phyloP scores from a whole-genome alignment of 2,329 filamentous ascomycete genomes.

The Sporothrix euskadiensis region DNA sequence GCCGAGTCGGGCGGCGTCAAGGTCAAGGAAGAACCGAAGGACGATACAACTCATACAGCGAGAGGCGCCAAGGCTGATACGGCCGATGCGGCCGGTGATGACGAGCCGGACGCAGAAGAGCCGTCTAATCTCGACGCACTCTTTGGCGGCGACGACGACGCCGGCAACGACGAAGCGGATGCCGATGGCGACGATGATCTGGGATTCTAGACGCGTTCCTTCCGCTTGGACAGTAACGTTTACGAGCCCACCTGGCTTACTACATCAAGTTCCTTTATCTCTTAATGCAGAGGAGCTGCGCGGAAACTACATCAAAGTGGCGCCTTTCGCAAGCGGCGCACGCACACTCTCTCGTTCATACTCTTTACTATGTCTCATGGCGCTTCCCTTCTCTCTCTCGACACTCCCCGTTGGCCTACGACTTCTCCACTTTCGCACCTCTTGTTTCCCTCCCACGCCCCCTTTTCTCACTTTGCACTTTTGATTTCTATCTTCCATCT shows the following conservation, averaged over 20 bases:
- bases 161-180: conserved; percentile 15
- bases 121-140: conserved; percentile 26
- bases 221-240: background rate
- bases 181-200: conserved; percentile 19
- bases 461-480: background rate
- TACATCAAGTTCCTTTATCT: background rate
- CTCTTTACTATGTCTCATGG: background rate
- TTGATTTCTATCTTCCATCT: background rate
- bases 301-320: background rate
- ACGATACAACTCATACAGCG: background rate
- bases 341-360: background rate
- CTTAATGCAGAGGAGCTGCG: background rate
- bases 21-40: background rate
- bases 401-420: background rate
- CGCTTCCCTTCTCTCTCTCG: background rate
- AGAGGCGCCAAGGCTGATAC: background rate
- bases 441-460: background rate
- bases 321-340: background rate
- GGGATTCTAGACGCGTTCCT: background rate
- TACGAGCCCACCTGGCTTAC: background rate
- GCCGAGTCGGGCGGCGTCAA: background rate
- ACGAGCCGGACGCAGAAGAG: conserved; percentile 27
- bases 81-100: conserved; percentile 1
- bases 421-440: background rate
- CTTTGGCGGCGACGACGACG: conserved; percentile 28